Evolutionary conservation across 1,284 basidiomycete species (phyloP).

Genomic region (Sporisorium scitamineum): DNA sequence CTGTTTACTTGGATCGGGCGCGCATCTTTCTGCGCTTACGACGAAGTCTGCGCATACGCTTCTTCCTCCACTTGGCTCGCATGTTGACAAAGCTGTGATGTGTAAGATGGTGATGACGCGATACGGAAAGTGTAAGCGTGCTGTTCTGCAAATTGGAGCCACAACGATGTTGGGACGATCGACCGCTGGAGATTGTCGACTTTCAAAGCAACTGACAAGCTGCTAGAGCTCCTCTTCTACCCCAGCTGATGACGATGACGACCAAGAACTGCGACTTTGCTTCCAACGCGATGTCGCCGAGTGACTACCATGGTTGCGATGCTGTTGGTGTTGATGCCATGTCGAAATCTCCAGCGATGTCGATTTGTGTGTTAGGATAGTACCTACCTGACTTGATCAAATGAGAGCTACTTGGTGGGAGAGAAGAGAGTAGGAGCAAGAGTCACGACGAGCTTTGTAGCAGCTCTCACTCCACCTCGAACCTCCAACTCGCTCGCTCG

Average conservation of each 20-base stretch:
- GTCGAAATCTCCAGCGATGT: conserved; percentile 20
- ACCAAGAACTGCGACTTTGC: neutral
- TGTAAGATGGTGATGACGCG: neutral
- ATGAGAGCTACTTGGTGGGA: conserved; percentile 57
- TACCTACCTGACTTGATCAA: conserved; percentile 55
- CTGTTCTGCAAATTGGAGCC: conserved; percentile 3
- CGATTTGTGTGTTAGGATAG: neutral
- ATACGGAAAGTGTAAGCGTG: conserved; percentile 23
- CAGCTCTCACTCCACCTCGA: conserved; percentile 28
- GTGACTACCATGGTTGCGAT: conserved; percentile 14
- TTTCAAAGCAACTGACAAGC: neutral
- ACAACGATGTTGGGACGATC: neutral
- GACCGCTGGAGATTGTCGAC: conserved; percentile 14
- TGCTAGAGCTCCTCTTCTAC: neutral
- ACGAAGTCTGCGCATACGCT: conserved; percentile 68
- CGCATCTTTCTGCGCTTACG: conserved; percentile 69
- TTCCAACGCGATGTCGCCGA: neutral
- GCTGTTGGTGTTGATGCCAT: conserved; percentile 6
- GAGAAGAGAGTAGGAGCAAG: conserved; percentile 25
- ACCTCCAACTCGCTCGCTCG: neutral
- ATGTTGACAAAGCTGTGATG: conserved; percentile 56
- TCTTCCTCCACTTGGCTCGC: conserved; percentile 68
- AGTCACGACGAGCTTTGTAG: conserved; percentile 42
- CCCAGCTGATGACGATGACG: conserved; percentile 16
- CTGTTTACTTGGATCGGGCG: conserved; percentile 66